Evolutionary conservation across 805 yeast species (phyloP).

Genomic region (Candida ortonii): DNA sequence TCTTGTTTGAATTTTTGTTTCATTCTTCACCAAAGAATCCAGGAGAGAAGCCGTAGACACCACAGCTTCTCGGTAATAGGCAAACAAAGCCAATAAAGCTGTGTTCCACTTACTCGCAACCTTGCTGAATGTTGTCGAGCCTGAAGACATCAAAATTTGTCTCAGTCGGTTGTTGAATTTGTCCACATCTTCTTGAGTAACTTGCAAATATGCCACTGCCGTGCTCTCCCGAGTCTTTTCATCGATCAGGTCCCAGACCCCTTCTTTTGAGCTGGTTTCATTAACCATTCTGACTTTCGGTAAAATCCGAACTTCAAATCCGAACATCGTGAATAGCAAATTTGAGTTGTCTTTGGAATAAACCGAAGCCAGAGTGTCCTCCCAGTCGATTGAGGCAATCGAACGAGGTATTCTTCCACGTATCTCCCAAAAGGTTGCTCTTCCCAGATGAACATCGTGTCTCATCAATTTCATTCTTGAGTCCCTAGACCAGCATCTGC

Average conservation of each 20-base stretch:
- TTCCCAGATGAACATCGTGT: slow-evolving; percentile 86
- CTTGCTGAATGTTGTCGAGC: slow-evolving; percentile 92
- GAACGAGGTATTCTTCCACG: slow-evolving; percentile 75
- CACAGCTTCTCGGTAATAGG: slow-evolving; percentile 92
- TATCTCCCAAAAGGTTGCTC: slow-evolving; percentile 91
- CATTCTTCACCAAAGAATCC: slow-evolving; percentile 83
- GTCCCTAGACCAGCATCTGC: slow-evolving; percentile 94
- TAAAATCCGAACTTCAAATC: slow-evolving; percentile 86
- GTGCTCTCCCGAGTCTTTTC: slow-evolving; percentile 76
- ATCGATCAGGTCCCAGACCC: slow-evolving; percentile 86
- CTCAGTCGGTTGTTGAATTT: slow-evolving; percentile 80
- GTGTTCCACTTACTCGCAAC: slow-evolving; percentile 97
- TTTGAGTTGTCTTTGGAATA: slow-evolving; percentile 91
- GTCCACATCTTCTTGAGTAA: slow-evolving; percentile 74
- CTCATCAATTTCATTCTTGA: slow-evolving; percentile 86
- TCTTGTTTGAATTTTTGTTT: slow-evolving; percentile 88
- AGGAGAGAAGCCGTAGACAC: slow-evolving; percentile 75
- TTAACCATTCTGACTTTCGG: slow-evolving; percentile 67
- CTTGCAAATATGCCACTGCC: slow-evolving; percentile 83
- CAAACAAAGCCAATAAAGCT: slow-evolving; percentile 76
- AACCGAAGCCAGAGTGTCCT: slow-evolving; percentile 76
- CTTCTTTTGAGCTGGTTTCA: slow-evolving; percentile 59
- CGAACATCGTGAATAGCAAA: slow-evolving; percentile 84
- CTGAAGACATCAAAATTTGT: slow-evolving; percentile 91
- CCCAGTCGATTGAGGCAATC: slow-evolving; percentile 73